phyloP scores from a whole-genome alignment of 2,329 filamentous ascomycete species.

The Teratosphaeria gauchensis region DNA sequence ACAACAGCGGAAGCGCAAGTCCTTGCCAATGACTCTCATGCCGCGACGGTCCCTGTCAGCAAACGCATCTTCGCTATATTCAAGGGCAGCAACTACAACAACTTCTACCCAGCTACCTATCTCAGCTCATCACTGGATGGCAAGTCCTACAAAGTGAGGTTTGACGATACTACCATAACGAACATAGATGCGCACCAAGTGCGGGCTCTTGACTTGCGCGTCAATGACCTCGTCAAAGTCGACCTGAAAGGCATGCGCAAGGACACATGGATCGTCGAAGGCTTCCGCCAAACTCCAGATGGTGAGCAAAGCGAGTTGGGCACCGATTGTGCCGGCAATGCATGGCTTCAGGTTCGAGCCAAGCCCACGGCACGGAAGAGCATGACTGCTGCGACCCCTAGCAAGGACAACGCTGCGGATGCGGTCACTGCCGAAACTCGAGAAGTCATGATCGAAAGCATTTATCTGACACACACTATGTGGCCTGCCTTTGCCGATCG shows the following conservation, averaged over 20 bases:
- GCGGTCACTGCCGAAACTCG: conserved; percentile 20
- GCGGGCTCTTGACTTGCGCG: conserved; percentile 32
- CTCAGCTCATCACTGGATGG: conserved; percentile 36
- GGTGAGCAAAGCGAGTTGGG: conserved; percentile 23
- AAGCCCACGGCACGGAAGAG: conserved; percentile 30
- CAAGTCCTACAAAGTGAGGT: conserved; percentile 36
- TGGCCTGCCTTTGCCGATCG: conserved; percentile 34
- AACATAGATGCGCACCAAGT: conserved; percentile 33
- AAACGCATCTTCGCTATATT: conserved; percentile 51
- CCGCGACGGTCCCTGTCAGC: not conserved
- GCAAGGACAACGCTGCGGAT: conserved; percentile 1
- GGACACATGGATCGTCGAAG: conserved; percentile 34
- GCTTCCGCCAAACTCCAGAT: conserved; percentile 28
- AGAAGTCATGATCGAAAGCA: conserved; percentile 30
- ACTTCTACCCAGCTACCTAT: conserved; percentile 53
- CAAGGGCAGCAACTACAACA: conserved; percentile 37
- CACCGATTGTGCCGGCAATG: conserved; percentile 34
- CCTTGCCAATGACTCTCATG: not conserved
- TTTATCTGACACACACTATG: conserved; percentile 37
- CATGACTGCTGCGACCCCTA: conserved; percentile 7
- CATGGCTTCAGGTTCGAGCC: conserved; percentile 25
- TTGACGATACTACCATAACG: conserved; percentile 37
- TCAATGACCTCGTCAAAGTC: conserved; percentile 39
- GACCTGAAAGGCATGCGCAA: conserved; percentile 36
- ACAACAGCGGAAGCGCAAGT: not conserved